Evolutionary conservation across 306 rosid genomes (phyloP).

Genomic region (Cucurbita moschata): DNA sequence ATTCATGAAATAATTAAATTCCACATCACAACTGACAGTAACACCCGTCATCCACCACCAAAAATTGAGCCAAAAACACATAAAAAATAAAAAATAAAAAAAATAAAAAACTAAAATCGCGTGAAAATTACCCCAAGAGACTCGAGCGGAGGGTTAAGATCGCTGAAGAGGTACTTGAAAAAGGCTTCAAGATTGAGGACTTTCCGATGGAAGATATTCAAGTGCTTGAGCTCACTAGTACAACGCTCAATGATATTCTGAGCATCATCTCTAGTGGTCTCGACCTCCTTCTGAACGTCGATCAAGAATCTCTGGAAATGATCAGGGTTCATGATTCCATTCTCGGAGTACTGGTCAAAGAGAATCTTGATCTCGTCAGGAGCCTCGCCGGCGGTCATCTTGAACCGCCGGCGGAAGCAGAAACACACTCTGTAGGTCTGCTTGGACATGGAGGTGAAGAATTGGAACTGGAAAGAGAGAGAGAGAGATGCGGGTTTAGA

Average conservation of each 20-base stretch:
- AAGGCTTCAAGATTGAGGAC: constrained; percentile 61
- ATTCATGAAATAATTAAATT: not conserved
- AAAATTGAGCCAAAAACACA: not conserved
- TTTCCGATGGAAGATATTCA: constrained; percentile 49
- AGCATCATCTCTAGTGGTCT: constrained; percentile 42
- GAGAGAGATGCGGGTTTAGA: not conserved
- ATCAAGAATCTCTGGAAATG: constrained; percentile 46
- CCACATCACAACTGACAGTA: not conserved
- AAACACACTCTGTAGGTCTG: constrained; percentile 88
- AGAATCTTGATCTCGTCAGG: constrained; percentile 55
- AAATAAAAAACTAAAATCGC: not conserved
- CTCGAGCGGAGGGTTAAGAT: constrained; percentile 40
- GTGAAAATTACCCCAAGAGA: constrained; percentile 28
- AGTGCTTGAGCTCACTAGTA: constrained; percentile 33
- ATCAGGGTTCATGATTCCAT: constrained; percentile 47
- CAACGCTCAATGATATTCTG: constrained; percentile 37
- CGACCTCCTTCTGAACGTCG: constrained; percentile 51
- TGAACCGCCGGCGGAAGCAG: constrained; percentile 77
- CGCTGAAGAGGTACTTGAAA: constrained; percentile 65
- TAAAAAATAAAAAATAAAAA: too few relatives aligned
- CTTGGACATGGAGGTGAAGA: constrained; percentile 37
- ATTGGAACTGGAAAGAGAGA: not conserved
- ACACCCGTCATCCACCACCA: not conserved
- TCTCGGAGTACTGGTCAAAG: constrained; percentile 51
- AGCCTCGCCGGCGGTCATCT: constrained; percentile 46